Evolutionary conservation across 306 rosid genomes (phyloP), one percentile per base, ranked within the genome.

Genomic region (Ammopiptanthus mongolicus): DNA sequence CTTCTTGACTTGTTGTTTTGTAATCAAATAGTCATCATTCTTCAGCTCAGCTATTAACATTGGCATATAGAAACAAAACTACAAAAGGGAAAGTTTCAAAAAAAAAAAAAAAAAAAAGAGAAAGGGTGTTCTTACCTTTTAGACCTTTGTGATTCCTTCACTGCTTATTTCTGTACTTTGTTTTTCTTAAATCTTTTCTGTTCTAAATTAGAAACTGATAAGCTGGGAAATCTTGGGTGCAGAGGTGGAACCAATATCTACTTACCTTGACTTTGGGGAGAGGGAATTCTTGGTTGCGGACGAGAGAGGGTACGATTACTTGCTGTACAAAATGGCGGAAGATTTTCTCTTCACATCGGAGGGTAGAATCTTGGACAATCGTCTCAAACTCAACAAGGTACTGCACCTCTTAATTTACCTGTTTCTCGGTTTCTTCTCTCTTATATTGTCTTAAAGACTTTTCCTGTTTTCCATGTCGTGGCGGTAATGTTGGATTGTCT

Each of bases 171-270:
- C 25, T 42, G 21, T 25, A 11, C 18, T 12, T 29, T 28, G 28
- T n/a, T 13, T 29, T 15, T 8, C 53, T 19, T 28, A 25, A 25
- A 9, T 8, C 13, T 63, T 47, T 33, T 46, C 34, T 31, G 28
- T 22, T 61, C 76, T 60, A 51, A 66, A 37, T 76, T 70, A n/a
- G 71, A 28, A 53, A 73, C 14, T 59, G 37, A 23, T 74, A 51
- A 41, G 21, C 18, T 82, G 74, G 42, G 81, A 59, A 29, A 53
- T 46, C 68, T 64, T 83, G 37, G 65, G 19, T 71, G 82, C 89
- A 95, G 98, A 95, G 86, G 98, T 88, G 44, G 98, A 95, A 76
- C 98, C 98, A 72, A 95, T 95, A 77, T 86, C 97, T 6, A 95
- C 98, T 3, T 95, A 71, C 37, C 68, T 73, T 21, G 97, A 91